Evolutionary conservation across 768 basidiomycete genomes (phyloP).

Genomic region (Trametes maxima): DNA sequence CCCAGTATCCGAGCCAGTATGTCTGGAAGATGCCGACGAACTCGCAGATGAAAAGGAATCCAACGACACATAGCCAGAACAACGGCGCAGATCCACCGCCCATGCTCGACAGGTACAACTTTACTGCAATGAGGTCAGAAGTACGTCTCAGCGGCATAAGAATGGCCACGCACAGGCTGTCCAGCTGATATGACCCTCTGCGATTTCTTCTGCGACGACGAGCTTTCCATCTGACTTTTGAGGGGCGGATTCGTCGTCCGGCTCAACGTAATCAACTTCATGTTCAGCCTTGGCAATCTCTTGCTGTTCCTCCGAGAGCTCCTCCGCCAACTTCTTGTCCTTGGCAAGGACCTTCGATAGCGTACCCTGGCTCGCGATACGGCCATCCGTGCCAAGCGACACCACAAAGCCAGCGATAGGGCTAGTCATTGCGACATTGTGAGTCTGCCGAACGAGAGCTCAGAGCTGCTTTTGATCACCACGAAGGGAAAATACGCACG

Average conservation of each 20-base stretch:
- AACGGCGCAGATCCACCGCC: conserved; percentile 27
- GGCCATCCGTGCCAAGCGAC: conserved; percentile 54
- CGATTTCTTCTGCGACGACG: conserved; percentile 40
- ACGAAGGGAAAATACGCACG: conserved; percentile 32
- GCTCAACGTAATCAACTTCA: conserved; percentile 24
- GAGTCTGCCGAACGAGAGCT: conserved; percentile 37
- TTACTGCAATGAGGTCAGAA: conserved; percentile 26
- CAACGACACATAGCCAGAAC: conserved; percentile 35
- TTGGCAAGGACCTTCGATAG: conserved; percentile 47
- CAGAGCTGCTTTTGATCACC: background rate
- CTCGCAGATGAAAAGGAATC: conserved; percentile 18
- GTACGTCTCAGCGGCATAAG: background rate
- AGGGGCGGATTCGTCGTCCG: conserved; percentile 9
- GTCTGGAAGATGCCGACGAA: conserved; percentile 29
- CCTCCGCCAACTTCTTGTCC: conserved; percentile 38
- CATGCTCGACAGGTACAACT: conserved; percentile 34
- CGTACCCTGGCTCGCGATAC: conserved; percentile 49
- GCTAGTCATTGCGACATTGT: conserved; percentile 52
- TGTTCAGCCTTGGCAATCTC: conserved; percentile 28
- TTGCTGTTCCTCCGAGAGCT: conserved; percentile 28
- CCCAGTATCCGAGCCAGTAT: conserved; percentile 42
- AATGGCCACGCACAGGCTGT: conserved; percentile 32
- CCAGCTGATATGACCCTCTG: conserved; percentile 41
- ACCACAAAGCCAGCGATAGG: conserved; percentile 58
- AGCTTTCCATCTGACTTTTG: conserved; percentile 34